Evolutionary conservation across 2,329 filamentous ascomycete genomes (phyloP), one percentile per base, ranked within the genome.

Genomic region (Fonsecaea multimorphosa): DNA sequence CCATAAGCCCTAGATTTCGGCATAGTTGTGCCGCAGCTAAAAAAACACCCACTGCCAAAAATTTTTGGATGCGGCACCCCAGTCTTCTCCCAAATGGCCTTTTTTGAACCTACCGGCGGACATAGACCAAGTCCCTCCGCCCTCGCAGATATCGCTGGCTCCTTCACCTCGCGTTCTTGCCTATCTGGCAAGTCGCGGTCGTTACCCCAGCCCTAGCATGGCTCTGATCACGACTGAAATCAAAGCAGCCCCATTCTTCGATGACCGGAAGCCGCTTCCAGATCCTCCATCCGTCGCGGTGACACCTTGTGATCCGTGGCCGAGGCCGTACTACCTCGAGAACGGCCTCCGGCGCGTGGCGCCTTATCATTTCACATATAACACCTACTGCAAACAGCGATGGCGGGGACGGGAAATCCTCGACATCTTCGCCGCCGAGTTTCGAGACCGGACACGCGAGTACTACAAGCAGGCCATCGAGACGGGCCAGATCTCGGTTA

Each of bases 361-460:
- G 51, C 94, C 94, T 2, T 98, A 99, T 76, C 88, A 95, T 76
- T 97, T 85, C 77, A 97, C 93, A 2, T 97, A 97, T 83, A 96
- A 97, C 76, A 97, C 94, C 0, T 92, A 87, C 80, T 95, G 91
- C 82, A 99, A 98, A 79, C 86, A 97, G 80, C 85, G 95, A 77
- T 99, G 95, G 95, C 86, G 94, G 61, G 91, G 89, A 34, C 85
- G 92, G 40, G 85, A 86, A 66, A 81, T 99, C 54, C 83, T 97
- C 58, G 92, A 97, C 55, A 91, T 99, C 55, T 99, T 97, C 78
- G 85, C 89, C 52, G 89, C 89, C 75, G 95, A 99, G 78, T 99
- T 99, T 76, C 87, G 95, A 72, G 95, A 99, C 78, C 84, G 95
- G 19, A 88, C 92, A 0, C 77, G 88, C 34, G 90, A 91, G 73